These are phyloP conservation scores for Neoboletus brunneissimus DNA, from an alignment of 768 basidiomycete species.

Conservation along the genomic window DNA sequence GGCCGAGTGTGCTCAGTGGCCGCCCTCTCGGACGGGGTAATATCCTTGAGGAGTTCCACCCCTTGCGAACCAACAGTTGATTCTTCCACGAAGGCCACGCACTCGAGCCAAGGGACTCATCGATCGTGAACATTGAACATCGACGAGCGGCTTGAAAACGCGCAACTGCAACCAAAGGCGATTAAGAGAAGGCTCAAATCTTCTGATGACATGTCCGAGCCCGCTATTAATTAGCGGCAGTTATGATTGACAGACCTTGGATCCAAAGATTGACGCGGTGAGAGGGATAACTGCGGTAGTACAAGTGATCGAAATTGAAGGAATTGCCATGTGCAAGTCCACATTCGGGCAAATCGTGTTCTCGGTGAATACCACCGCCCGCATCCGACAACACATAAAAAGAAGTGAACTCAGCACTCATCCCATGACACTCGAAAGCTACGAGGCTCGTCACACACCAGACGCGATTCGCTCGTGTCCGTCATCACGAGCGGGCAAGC, in stretches of 20 bases:
- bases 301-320: too few species aligned
- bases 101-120: too few species aligned
- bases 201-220: background rate
- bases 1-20: too few species aligned
- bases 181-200: background rate
- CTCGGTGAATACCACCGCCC: background rate
- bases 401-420: background rate
- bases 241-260: background rate
- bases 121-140: too few species aligned
- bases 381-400: background rate
- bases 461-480: conserved; percentile 7
- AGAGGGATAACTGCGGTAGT: too few species aligned
- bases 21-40: too few species aligned
- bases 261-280: background rate
- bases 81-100: too few species aligned
- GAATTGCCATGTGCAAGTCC: background rate
- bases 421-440: conserved; percentile 16
- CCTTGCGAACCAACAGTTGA: too few species aligned
- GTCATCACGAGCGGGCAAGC: conserved; percentile 26
- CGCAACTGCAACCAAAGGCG: background rate
- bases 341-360: background rate
- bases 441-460: conserved; percentile 17
- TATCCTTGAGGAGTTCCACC: too few species aligned
- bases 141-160: background rate
- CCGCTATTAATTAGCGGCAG: background rate